A percentile compares a stretch with the other conserved stretches of the same genome.
phyloP scores from a whole-genome alignment of 2,329 filamentous ascomycete species.

The Karstenula rhodostoma region DNA sequence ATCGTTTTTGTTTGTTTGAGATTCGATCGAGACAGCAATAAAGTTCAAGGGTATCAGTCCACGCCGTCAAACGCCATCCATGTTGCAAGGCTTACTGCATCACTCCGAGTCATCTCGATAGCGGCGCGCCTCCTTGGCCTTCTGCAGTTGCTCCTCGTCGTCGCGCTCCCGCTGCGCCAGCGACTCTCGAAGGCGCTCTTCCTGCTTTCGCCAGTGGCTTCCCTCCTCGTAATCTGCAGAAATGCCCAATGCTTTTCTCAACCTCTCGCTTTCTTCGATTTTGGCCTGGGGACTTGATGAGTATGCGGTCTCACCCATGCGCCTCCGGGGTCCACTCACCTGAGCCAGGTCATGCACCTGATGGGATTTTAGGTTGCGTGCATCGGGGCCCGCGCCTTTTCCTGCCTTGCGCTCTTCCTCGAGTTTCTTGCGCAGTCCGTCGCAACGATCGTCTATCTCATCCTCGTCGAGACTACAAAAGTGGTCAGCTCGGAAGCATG shows the following conservation, averaged over 20 bases:
- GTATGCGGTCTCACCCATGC: background rate
- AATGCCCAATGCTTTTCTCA: constrained; percentile 87
- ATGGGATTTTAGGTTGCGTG: constrained; percentile 79
- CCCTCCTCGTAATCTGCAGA: constrained; percentile 86
- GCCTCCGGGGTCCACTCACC: constrained; percentile 12
- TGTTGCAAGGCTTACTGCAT: constrained; percentile 10
- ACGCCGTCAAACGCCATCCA: constrained; percentile 12
- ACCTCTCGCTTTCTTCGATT: constrained; percentile 90
- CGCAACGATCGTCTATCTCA: constrained; percentile 83
- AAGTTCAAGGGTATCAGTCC: constrained; percentile 16
- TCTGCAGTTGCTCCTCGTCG: constrained; percentile 38
- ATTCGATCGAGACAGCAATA: constrained; percentile 1
- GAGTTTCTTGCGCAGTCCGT: constrained; percentile 71
- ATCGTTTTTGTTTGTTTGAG: constrained; percentile 2
- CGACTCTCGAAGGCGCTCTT: constrained; percentile 67
- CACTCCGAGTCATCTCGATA: constrained; percentile 42
- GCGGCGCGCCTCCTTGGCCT: constrained; percentile 34
- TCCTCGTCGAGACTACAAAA: constrained; percentile 76
- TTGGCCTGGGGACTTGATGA: constrained; percentile 66
- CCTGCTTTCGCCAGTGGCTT: constrained; percentile 83
- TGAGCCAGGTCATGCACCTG: constrained; percentile 96
- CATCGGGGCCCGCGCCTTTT: constrained; percentile 47
- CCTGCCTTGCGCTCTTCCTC: constrained; percentile 53
- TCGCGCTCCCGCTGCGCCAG: constrained; percentile 51
- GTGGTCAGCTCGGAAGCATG: constrained; percentile 17